Percentiles rank a stretch among this genome's conserved stretches.
phyloP scores from a whole-genome alignment of 1,284 basidiomycete genomes.

The Rhizoctonia solani region DNA sequence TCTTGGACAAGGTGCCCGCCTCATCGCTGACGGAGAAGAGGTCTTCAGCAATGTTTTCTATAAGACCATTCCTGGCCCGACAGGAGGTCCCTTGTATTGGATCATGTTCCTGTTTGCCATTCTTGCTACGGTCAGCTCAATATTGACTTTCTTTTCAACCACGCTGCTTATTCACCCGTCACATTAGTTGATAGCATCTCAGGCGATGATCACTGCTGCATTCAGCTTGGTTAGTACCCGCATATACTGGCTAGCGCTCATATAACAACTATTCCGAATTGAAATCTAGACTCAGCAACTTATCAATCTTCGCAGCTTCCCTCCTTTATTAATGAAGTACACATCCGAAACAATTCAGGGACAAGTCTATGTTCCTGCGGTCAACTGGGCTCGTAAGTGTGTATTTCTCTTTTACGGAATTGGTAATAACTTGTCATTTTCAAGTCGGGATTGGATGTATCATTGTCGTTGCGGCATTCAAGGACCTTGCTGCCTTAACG shows the following conservation, averaged over 20 bases:
- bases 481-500: constrained; percentile 54
- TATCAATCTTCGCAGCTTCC: constrained; percentile 62
- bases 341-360: constrained; percentile 64
- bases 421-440: not conserved
- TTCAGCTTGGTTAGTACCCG: constrained; percentile 54
- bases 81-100: constrained; percentile 61
- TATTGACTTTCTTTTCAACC: not conserved
- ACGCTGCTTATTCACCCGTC: constrained; percentile 21
- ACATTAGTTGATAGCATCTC: constrained; percentile 58
- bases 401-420: not conserved
- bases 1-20: constrained; percentile 67
- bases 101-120: constrained; percentile 65
- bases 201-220: constrained; percentile 70
- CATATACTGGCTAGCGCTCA: constrained; percentile 33
- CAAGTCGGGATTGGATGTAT: constrained; percentile 59
- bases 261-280: not conserved
- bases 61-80: constrained; percentile 60
- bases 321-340: constrained; percentile 56
- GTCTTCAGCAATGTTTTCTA: constrained; percentile 65
- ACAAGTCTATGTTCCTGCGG: constrained; percentile 65
- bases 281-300: constrained; percentile 57
- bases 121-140: constrained; percentile 57
- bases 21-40: constrained; percentile 55
- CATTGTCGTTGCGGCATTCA: constrained; percentile 61
- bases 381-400: constrained; percentile 56